Base-by-base conservation (phyloP, 2,329 filamentous ascomycete genomes). In the Arachnomyces sp. region DNA sequence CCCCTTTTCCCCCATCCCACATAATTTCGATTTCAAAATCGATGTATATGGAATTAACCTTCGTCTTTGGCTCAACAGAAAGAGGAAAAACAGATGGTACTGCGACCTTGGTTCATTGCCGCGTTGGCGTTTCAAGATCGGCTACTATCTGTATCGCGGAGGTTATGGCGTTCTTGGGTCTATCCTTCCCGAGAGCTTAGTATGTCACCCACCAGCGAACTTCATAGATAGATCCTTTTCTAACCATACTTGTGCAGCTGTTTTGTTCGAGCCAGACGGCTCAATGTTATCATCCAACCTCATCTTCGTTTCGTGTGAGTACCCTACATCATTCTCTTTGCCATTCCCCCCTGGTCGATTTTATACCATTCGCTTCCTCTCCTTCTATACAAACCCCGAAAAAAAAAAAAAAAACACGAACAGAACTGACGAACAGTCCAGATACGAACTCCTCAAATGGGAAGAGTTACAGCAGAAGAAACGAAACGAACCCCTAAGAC, bases 121-220 rank as follows among this genome's bases (percentile, higher is more conserved):
- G 92, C 13, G 92, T 98, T 6, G 92, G 92, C 35, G 92, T 98
- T 40, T 95, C 89, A 37, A 79, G 92, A 38, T 95, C 87, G 47
- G 92, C 92, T 9, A 98, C 90, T 2, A 95, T 98, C 46, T 96
- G 92, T 60, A 98, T 98, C 54, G 92, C 92, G n/a, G 89, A 96
- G 63, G 87, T 96, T 28, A 98, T 98, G 92, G 80, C 82, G 28
- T 73, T 82, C 17, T 65, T 87, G 52, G 73, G 78, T 15, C 67
- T 95, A 49, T 92, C 87, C 1, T 90, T 96, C 53, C 88, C 92
- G 9, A 77, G 86, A 40, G 92, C 92, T 44, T 98, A 98, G 73
- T 78, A 64, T 60, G 74, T 69, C 38, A 8, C 12, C n/a, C 15
- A 13, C 13, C 21, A 4, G 4, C 13, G 17, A 13, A 21, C 4